Base-by-base conservation (phyloP, 2,329 filamentous ascomycete genomes). In the Xylaria sp. region DNA sequence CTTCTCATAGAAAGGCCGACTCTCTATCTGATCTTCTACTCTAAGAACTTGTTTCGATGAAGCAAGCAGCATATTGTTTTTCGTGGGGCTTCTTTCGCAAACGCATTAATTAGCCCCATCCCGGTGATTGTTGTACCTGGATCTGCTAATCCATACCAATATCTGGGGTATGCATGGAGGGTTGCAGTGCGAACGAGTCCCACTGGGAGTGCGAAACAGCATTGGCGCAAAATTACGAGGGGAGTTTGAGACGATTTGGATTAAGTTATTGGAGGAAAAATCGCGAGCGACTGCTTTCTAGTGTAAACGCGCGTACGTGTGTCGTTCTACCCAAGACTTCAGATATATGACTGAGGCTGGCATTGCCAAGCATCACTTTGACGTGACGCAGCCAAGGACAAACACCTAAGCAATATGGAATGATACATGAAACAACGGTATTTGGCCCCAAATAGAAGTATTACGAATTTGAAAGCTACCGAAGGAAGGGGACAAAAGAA, bases 181-280 rank as follows among this genome's bases (percentile, higher is more conserved):
- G 66, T 63, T 56, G 36, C 67, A 69, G 30, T 23, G 28, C 30
- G 23, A 39, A 48, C 4, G 43, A 60, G 57, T 43, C 46, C 55
- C 58, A 48, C 41, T 10, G 39, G 20, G 18, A 28, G n/a, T 48
- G 34, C 55, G 50, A 32, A 52, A 63, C 43, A 34, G 60, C 36
- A 69, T 69, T 69, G 67, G 67, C 56, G 67, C 63, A 34, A 66
- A 67, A 69, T 59, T 30, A 57, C 9, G 6, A 55, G n/a, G 39
- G 23, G 39, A 45, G 20, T 28, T 9, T n/a, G 23, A 25, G 25
- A 25, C 3, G 5, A 10, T 48, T n/a, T 10, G 3, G 10, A 23
- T 25, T 18, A 9, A 4, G n/a, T 57, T 13, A 67, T 66, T 69
- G 63, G 67, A 67, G 64, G 67, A 57, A 65, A 61, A 61, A 50